Percentiles rank a stretch among this genome's conserved stretches.
phyloP scores from a whole-genome alignment of 305 asterid species.

The Solanum aculeatissimum region DNA sequence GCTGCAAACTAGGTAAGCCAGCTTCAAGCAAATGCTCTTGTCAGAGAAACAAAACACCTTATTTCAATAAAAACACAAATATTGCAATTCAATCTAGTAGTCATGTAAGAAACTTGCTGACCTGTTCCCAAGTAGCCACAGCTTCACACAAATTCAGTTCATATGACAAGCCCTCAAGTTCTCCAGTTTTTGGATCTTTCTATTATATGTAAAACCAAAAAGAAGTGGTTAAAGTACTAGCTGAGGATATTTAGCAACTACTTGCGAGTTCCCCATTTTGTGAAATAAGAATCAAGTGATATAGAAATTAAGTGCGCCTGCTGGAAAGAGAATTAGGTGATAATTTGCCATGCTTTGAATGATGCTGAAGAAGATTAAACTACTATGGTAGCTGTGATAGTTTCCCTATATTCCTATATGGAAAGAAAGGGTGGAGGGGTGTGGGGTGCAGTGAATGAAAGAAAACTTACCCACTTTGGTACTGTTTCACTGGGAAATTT shows the following conservation, averaged over 20 bases:
- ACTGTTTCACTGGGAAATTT: constrained; percentile 64
- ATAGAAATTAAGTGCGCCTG: not conserved
- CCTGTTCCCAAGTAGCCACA: constrained; percentile 99
- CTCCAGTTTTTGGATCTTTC: constrained; percentile 95
- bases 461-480: constrained; percentile 79
- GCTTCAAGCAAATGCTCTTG: not conserved
- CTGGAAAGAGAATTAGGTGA: not conserved
- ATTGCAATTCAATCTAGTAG: not conserved
- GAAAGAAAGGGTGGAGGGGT: not conserved
- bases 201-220: constrained; percentile 18
- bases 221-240: not conserved
- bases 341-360: not conserved
- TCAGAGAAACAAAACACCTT: not conserved
- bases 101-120: constrained; percentile 24
- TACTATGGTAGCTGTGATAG: not conserved
- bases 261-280: not conserved
- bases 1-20: not conserved
- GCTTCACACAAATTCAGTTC: constrained; percentile 85
- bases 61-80: not conserved
- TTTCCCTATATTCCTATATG: not conserved
- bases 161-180: constrained; percentile 74
- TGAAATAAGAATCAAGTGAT: not conserved
- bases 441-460: not conserved
- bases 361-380: not conserved
- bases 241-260: not conserved